Conservation (phyloP, 1,284 basidiomycete genomes). For the Leccinum discolor region DNA sequence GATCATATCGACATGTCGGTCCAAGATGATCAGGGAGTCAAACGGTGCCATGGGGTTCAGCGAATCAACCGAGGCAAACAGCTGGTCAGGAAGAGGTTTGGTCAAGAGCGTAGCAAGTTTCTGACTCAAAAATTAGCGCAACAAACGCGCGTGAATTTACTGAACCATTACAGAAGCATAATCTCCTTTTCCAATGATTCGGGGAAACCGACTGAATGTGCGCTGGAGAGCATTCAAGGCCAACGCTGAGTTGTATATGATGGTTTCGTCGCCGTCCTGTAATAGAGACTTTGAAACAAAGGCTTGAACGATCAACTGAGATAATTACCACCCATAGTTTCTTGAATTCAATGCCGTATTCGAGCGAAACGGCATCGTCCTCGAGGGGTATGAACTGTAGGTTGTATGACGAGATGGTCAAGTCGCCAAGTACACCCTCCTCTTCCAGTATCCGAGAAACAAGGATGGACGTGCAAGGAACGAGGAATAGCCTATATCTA, state of each 20-base stretch:
- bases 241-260: slow-evolving; percentile 83
- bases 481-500: slow-evolving; percentile 87
- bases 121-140: too few relatives aligned
- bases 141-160: too few relatives aligned
- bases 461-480: slow-evolving; percentile 72
- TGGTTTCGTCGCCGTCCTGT: slow-evolving; percentile 93
- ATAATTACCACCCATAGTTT: slow-evolving; percentile 79
- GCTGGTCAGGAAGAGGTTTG: too few relatives aligned
- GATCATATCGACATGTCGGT: slow-evolving; percentile 54
- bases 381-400: slow-evolving; percentile 93
- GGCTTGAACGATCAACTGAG: slow-evolving; percentile 1
- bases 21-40: too few relatives aligned
- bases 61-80: too few relatives aligned
- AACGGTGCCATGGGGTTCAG: too few relatives aligned
- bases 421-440: slow-evolving; percentile 89
- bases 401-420: slow-evolving; percentile 85
- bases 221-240: slow-evolving; percentile 87
- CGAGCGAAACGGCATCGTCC: slow-evolving; percentile 88
- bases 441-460: slow-evolving; percentile 86
- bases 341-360: slow-evolving; percentile 81
- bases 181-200: slow-evolving; percentile 93
- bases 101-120: too few relatives aligned
- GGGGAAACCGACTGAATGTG: slow-evolving; percentile 88
- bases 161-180: too few relatives aligned
- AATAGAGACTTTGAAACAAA: slow-evolving; percentile 1